These are phyloP conservation scores for Backusella morwellensis DNA, from an alignment of 192 early-diverging fungal species.

Conservation along the genomic window DNA sequence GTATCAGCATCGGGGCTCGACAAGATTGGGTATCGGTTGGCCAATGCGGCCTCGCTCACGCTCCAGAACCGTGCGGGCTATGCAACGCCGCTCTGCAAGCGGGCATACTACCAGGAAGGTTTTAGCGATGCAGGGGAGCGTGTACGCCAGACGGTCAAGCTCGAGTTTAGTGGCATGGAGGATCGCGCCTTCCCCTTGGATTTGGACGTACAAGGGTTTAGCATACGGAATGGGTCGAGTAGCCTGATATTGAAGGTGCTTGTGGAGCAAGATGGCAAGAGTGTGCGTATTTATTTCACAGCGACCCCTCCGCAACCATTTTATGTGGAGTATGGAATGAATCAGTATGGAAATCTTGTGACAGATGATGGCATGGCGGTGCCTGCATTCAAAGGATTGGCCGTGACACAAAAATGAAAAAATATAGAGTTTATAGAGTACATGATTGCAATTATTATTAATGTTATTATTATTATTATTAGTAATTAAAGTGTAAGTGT, in stretches of 20 bases:
- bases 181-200: neutral
- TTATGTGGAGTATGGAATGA: conserved; percentile 8
- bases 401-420: neutral
- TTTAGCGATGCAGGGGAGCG: no score
- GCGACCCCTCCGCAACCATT: neutral
- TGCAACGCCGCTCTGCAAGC: neutral
- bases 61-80: neutral
- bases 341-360: conserved; percentile 12
- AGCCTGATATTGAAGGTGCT: neutral
- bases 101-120: neutral
- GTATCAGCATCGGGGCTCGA: conserved; percentile 9
- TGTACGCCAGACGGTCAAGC: neutral
- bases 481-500: conserved; percentile 18
- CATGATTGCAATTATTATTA: neutral
- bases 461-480: neutral
- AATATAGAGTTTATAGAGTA: neutral
- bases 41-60: neutral
- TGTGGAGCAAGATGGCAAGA: neutral
- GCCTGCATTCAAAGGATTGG: neutral
- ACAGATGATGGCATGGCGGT: conserved; percentile 12
- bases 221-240: neutral
- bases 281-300: neutral
- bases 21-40: conserved; percentile 20
- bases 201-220: neutral
- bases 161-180: neutral